Base-by-base conservation (phyloP, 1,139 yeast species). In the Diutina catenulata region DNA sequence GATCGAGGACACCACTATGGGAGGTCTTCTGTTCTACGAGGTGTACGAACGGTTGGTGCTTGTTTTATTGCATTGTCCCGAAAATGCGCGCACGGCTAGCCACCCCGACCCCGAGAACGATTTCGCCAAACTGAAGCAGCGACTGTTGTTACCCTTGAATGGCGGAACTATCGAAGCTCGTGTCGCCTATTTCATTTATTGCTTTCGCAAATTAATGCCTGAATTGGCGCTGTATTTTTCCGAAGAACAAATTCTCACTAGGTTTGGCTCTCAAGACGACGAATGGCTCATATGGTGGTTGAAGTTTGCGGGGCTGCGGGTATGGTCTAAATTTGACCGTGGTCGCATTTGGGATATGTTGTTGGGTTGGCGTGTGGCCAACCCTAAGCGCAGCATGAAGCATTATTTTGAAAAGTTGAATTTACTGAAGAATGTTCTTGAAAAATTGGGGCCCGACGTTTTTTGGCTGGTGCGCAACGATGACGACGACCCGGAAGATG, bases 211-310 rank as follows among this genome's bases (percentile, higher is more conserved):
- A 47, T 60, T 70, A 33, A 59, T 83, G 39, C 95, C 95, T 1
- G 95, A 84, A 48, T 57, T 88, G 37, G 78, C 84, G 39, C 74
- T 71, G 42, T 83, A 76, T 45, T 74, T 88, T 47, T 80, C 76
- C 36, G 95, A 86, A 49, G 96, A 88, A 50, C 91, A 81, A 44
- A 74, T 81, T 28, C 58, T 82, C 39, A 66, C 74, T 40, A 70
- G 77, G 36, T 64, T 72, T 45, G 79, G 78, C 29, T 62, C 74
- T 37, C 69, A 73, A 40, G 88, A 84, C 48, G 93, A 83, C 48
- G 93, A 82, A 51, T 88, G 96, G 96, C 63, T 87, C 27, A 69
- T 84, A 28, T 88, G 95, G 94, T 88, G 96, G 96, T 64, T 87
- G 45, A 84, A 87, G 52, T 87, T 84, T 68, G 74, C 84, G 51